Evolutionary conservation across 352 stramenopile species (phyloP), one percentile per base, ranked within the genome.

Genomic region (Paralagenidium karlingii): DNA sequence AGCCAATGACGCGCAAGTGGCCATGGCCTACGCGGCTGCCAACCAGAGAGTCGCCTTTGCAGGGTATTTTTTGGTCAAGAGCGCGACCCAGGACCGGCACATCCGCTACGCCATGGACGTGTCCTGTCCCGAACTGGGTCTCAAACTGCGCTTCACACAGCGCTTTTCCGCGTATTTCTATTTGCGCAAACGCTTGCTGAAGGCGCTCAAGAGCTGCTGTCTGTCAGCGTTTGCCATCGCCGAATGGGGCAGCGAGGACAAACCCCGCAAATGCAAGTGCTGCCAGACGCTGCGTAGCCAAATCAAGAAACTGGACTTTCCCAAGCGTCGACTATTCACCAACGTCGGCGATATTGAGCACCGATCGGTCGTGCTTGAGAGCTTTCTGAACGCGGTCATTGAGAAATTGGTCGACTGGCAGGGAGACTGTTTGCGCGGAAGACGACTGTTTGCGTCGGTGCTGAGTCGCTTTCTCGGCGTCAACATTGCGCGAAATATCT

Each of bases 71-170:
- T 55, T 81, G 15, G 69, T 84, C 7, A 57, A 63, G 25, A 66
- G 69, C 5, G 51, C 67, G 3, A 76, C 69, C 0, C 55, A 63
- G 38, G 49, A 52, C 10, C 62, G 61, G 8, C 64, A 81, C 40
- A 52, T 81, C 31, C 68, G 66, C 13, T 84, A 84, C 46, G 66
- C 65, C 15, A 84, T 84, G 69, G 62, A 78, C 24, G 43, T 84
- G 22, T 38, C 49, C 0, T 45, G 66, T 2, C 46, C 56, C 0
- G 56, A 71, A 32, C 46, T 79, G 15, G 46, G 73, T 27, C 51
- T 84, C 15, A 59, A 58, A 2, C 44, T 65, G 20, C 59, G 58
- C 12, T 64, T 55, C 40, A 75, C 67, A 21, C 59, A 79, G 49
- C 67, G 69, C 16, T 84, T 76, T 41, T 63, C 60, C 41, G 66